Percentiles rank a stretch among this genome's conserved stretches.
These are phyloP conservation scores for Pistacia vera DNA, from an alignment of 345 rosid genomes.

Conservation along the genomic window DNA sequence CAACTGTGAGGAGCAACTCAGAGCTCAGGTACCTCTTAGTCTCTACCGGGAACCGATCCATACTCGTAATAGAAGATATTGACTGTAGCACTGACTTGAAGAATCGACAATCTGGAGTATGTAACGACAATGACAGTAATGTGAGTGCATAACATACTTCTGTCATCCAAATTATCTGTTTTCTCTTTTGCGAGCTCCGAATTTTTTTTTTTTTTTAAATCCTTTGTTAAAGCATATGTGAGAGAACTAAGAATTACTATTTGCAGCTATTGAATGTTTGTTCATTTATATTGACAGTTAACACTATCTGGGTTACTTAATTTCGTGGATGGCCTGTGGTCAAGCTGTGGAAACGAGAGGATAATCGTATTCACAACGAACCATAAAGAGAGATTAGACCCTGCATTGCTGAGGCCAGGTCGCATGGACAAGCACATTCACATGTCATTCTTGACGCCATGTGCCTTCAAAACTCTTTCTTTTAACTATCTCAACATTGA, in stretches of 20 bases:
- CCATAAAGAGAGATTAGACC: constrained; percentile 30
- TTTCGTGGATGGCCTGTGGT: constrained; percentile 32
- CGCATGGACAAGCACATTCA: constrained; percentile 50
- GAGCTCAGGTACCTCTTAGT: constrained; percentile 14
- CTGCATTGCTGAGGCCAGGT: constrained; percentile 28
- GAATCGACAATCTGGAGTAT: constrained; percentile 2
- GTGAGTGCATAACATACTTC: neutral
- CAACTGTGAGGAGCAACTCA: neutral
- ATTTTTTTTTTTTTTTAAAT: too few relatives aligned
- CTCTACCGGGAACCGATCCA: constrained; percentile 11
- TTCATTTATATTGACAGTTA: neutral
- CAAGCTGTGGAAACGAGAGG: constrained; percentile 27
- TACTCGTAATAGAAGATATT: constrained; percentile 30
- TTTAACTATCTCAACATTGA: constrained; percentile 37
- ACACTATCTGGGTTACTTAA: constrained; percentile 29
- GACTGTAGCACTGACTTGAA: constrained; percentile 22
- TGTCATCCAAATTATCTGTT: too few relatives aligned
- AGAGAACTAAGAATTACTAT: neutral
- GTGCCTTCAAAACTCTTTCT: constrained; percentile 47
- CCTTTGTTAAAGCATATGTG: too few relatives aligned
- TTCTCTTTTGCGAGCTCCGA: too few relatives aligned
- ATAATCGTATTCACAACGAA: constrained; percentile 32
- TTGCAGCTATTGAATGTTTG: neutral
- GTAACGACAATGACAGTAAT: neutral
- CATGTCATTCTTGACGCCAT: constrained; percentile 41